Conservation (phyloP, 2,329 filamentous ascomycete species). For the Calonectria hongkongensis region DNA sequence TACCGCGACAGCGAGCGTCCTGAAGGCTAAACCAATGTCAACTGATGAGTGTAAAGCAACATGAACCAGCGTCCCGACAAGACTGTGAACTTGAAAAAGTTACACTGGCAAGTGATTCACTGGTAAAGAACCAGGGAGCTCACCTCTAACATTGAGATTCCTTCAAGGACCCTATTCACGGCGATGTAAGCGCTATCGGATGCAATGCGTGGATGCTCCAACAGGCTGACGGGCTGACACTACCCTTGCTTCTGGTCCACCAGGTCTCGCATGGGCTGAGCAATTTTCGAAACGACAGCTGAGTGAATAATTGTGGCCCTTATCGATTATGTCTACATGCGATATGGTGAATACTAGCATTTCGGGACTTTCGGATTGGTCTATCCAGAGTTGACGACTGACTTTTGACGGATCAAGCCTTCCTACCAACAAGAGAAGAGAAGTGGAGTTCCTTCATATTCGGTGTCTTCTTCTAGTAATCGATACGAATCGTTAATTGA, state of each 20-base stretch:
- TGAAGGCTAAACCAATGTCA: neutral
- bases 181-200: neutral
- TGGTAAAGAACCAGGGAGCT: neutral
- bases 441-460: neutral
- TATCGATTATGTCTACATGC: neutral
- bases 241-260: neutral
- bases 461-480: no score
- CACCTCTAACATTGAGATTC: neutral
- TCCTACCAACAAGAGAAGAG: neutral
- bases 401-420: neutral
- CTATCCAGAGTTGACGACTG: neutral
- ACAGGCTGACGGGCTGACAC: neutral
- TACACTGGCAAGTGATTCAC: neutral
- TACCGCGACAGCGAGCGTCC: neutral
- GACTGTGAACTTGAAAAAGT: neutral
- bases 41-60: neutral
- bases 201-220: neutral
- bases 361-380: neutral
- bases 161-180: neutral
- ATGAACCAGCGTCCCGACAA: neutral
- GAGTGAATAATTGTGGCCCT: neutral
- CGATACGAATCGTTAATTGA: no score
- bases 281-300: neutral
- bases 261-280: neutral
- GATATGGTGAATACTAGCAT: neutral